These are phyloP conservation scores for Ensete glaucum DNA, from an alignment of 176 grass and related monocot species.

Conservation along the genomic window DNA sequence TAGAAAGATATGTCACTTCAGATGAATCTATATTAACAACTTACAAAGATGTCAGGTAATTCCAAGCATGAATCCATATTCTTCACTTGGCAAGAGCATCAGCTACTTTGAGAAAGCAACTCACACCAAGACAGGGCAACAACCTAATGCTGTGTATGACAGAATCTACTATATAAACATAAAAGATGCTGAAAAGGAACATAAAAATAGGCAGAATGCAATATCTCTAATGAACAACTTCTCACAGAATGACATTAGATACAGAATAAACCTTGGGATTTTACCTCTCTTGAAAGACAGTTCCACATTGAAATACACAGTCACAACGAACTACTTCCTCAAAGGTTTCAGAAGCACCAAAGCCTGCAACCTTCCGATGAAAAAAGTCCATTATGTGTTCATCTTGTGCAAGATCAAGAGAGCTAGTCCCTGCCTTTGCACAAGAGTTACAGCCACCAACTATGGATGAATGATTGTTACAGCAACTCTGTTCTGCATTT, in stretches of 20 bases:
- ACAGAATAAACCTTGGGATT: not conserved
- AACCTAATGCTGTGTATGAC: no score
- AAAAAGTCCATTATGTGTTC: slow-evolving; percentile 42
- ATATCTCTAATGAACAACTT: no score
- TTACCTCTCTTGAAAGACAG: slow-evolving; percentile 49
- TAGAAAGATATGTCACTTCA: no score
- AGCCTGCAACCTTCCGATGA: slow-evolving; percentile 38
- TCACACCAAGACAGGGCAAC: no score
- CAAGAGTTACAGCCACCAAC: slow-evolving; percentile 10
- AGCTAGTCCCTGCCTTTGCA: slow-evolving; percentile 1
- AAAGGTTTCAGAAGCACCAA: slow-evolving; percentile 48
- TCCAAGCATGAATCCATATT: no score
- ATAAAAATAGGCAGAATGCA: no score
- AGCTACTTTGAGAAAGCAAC: no score
- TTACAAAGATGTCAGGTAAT: no score
- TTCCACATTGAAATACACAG: slow-evolving; percentile 54
- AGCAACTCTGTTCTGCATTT: not conserved
- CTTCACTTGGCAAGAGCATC: no score
- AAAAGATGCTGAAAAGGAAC: no score
- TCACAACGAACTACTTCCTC: slow-evolving; percentile 56
- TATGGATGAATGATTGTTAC: slow-evolving; percentile 24
- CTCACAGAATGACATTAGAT: slow-evolving; percentile 1
- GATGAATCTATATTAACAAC: no score
- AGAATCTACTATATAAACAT: no score
- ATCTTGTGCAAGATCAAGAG: slow-evolving; percentile 20